phyloP scores from a whole-genome alignment of 768 basidiomycete genomes.

The Lactifluus piperatus region DNA sequence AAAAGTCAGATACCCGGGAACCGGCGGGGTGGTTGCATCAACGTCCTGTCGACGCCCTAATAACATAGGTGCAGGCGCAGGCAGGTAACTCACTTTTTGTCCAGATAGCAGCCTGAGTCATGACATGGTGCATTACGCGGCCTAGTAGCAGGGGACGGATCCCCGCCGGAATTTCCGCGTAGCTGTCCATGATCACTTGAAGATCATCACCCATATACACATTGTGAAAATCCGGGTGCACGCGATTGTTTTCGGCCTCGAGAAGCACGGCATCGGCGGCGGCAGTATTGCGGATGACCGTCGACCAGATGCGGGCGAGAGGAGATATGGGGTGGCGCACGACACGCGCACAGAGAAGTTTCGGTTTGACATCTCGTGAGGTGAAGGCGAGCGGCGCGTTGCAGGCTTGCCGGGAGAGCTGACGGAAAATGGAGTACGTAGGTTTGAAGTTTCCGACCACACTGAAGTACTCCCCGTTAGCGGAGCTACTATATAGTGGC shows the following conservation, averaged over 20 bases:
- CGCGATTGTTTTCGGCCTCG: conserved; percentile 3
- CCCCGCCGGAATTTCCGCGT: conserved; percentile 13
- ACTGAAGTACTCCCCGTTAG: conserved; percentile 5
- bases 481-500: not conserved
- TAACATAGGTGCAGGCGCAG: not conserved
- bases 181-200: conserved; percentile 3
- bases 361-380: not conserved
- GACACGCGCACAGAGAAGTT: conserved; percentile 11
- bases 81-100: conserved; percentile 6
- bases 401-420: conserved; percentile 5
- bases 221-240: conserved; percentile 3
- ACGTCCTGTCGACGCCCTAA: not conserved
- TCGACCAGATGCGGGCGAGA: conserved; percentile 18
- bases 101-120: conserved; percentile 14
- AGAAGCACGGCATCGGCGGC: conserved; percentile 6
- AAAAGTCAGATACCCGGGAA: not conserved
- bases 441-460: conserved; percentile 17
- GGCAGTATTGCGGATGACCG: conserved; percentile 11
- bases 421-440: conserved; percentile 7
- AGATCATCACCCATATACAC: conserved; percentile 11
- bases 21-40: not conserved
- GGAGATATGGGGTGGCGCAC: conserved; percentile 19
- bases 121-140: conserved; percentile 8
- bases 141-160: conserved; percentile 12
- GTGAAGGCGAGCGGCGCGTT: conserved; percentile 1